These are phyloP conservation scores for Discostella stelligeroides DNA, from an alignment of 108 stramenopile genomes.

Conservation along the genomic window DNA sequence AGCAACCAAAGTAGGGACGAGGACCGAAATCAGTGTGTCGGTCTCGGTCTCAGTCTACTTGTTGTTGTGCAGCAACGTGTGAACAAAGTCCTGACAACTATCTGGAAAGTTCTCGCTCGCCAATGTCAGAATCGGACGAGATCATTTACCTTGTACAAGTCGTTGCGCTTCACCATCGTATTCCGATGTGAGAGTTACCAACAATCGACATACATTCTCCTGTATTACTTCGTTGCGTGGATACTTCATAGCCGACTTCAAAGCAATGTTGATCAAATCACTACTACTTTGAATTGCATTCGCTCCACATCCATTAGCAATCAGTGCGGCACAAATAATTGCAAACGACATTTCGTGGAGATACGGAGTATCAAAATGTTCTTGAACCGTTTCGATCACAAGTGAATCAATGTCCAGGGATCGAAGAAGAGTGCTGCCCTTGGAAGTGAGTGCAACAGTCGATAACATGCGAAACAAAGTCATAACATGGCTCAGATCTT, in stretches of 20 bases:
- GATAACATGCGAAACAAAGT: conserved; percentile 21
- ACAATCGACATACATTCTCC: conserved; percentile 11
- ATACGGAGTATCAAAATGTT: conserved; percentile 9
- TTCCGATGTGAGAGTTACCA: background rate
- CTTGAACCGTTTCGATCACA: conserved; percentile 21
- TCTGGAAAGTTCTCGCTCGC: conserved; percentile 12
- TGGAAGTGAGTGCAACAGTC: conserved; percentile 14
- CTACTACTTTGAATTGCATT: background rate
- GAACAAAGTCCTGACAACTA: conserved; percentile 10
- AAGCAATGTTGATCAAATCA: conserved; percentile 12
- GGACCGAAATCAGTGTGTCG: no score
- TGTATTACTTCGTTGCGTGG: conserved; percentile 15
- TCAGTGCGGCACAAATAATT: background rate
- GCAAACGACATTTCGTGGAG: conserved; percentile 20
- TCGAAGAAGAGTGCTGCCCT: conserved; percentile 15
- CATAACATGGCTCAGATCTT: conserved; percentile 1
- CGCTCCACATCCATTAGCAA: background rate
- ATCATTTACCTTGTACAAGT: conserved; percentile 5
- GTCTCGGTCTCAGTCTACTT: no score
- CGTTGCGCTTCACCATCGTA: conserved; percentile 14
- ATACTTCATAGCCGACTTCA: conserved; percentile 13
- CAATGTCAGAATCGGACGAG: conserved; percentile 9
- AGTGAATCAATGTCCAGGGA: background rate
- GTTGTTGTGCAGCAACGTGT: conserved; percentile 9
- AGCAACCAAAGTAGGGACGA: no score